Evolutionary conservation across 495 filamentous ascomycete species (phyloP), one percentile per base, ranked within the genome.

Genomic region (Pseudotulostoma volvatum): DNA sequence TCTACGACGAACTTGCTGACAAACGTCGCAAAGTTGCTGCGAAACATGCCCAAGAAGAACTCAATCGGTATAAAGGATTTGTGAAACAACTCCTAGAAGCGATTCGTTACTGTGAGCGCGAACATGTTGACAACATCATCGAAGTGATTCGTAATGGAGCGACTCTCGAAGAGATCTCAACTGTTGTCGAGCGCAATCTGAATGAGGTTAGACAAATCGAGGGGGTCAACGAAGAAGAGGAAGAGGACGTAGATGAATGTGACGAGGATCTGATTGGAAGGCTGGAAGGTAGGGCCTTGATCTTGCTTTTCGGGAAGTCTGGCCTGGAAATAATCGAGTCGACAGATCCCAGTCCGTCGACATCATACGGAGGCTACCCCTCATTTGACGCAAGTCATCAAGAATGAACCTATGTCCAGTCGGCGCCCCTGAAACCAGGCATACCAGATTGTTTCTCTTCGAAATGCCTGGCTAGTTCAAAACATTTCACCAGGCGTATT

Each of bases 11-110:
- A 45, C 34, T 40, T 33, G 49, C 55, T 40, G 61, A 65, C 38
- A 62, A 47, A 43, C 61, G 61, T 7, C 61, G 61, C 32, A 65
- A 65, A 42, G 50, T 54, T 5, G 40, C 52, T n/a, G 55, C 51
- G 13, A 52, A 48, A 18, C 44, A 44, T 18, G 53, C 53, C 1
- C 49, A 60, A 25, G 53, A 62, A 7, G 47, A 55, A 11, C 41
- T 60, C 17, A 39, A 39, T n/a, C 54, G 45, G 31, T 52, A 53
- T 21, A 46, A 45, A 9, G 36, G 36, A 9, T 58, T 61, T 18
- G 32, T 59, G 20, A 51, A 62, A 1, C 42, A 54, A 9, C 20
- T 65, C 5, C 36, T 65, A 5, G 31, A 31, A 1, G 35, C 49
- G 2, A 50, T 65, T 21, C 51, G 60, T 9, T 18, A 38, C 7